Evolutionary conservation across 164 flowering plant species (phyloP), one percentile per base, ranked within the genome.

Genomic region (Umbilicus rupestris): DNA sequence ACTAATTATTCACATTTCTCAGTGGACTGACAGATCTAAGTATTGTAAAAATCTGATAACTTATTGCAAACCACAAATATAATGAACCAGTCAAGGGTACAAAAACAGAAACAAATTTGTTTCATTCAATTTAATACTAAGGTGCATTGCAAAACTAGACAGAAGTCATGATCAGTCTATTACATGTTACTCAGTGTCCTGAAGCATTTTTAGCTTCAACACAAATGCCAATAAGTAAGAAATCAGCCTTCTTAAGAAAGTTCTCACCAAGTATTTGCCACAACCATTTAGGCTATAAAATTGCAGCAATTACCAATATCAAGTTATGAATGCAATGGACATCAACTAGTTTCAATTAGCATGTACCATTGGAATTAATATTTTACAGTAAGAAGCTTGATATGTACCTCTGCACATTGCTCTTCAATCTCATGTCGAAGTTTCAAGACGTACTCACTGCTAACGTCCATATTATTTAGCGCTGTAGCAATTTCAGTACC

Each of bases 401-500:
- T 24, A 77, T 81, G 72, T 28, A 93, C 98, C 96, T 90, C 92
- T 5, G 77, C 76, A 70, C 92, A 94, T 71, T 86, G 95, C 78
- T 87, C 91, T 69, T 91, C 97, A 63, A 91, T 87, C 83, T 87
- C 96, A 39, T 86, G 93, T 39, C 86, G 74, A 8, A 94, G 83
- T 72, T 91, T 94, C 70, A 89, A 64, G 60, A 84, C 92, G 78
- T 90, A 94, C 74, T 91, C 97, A 47, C 96, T 72, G 60, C 98
- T 89, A 46, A 94, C 88, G 64, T 89, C 98, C 84, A 94, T 78
- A 77, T 91, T 89, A 74, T 94, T 94, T 71, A 94, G 73, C 58
- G 88, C 87, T 2, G 96, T 94, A 5, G 97, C 91, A 72, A 94
- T 82, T 74, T 90, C 96, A 2, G 84, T 81, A 29, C 95, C 98